Percentiles rank a stretch among this genome's conserved stretches.
Conservation (phyloP, 73 alveolate species). For the Paramecium biaurelia region DNA sequence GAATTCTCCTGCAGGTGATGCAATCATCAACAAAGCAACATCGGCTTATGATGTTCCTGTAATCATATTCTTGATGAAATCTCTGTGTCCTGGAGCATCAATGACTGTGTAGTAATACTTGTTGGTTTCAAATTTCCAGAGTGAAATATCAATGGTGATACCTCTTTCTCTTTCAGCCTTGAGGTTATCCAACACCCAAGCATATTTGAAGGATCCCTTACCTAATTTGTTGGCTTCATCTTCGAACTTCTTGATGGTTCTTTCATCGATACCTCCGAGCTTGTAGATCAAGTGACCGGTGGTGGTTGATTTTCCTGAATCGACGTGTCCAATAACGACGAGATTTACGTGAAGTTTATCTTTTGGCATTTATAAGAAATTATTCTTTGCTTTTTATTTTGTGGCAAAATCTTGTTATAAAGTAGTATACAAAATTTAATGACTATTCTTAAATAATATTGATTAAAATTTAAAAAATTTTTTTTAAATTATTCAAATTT, state of each 20-base stretch:
- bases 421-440: not conserved
- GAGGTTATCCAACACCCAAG: slow-evolving; percentile 95
- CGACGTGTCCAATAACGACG: slow-evolving; percentile 96
- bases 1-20: slow-evolving; percentile 93
- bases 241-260: slow-evolving; percentile 95
- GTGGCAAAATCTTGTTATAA: not conserved
- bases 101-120: slow-evolving; percentile 92
- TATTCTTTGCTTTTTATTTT: not conserved
- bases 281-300: slow-evolving; percentile 94
- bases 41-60: slow-evolving; percentile 97
- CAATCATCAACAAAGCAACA: slow-evolving; percentile 88
- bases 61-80: slow-evolving; percentile 93
- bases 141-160: slow-evolving; percentile 93
- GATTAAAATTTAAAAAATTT: not conserved
- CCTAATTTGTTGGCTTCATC: slow-evolving; percentile 95
- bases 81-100: slow-evolving; percentile 97
- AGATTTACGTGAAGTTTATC: slow-evolving; percentile 91
- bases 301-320: slow-evolving; percentile 96
- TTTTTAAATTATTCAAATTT: not conserved
- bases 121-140: slow-evolving; percentile 89
- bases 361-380: slow-evolving; percentile 64
- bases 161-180: slow-evolving; percentile 96
- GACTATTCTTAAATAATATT: not conserved
- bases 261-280: slow-evolving; percentile 94
- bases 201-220: slow-evolving; percentile 92